Conservation (phyloP, 208 protist species). For the Trypanosoma platydactyli region DNA sequence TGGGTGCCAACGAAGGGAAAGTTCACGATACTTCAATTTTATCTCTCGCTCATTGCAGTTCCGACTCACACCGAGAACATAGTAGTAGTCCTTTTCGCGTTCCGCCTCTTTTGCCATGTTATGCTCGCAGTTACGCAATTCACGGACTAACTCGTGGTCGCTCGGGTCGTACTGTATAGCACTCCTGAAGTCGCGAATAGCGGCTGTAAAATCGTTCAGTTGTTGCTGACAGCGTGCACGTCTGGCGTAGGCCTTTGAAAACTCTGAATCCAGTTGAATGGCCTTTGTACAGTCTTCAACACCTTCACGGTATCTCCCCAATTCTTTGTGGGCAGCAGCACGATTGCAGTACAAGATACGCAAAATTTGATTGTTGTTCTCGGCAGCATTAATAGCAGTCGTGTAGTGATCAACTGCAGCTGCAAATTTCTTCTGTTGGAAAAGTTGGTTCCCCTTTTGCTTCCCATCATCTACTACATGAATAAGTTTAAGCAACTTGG, state of each 20-base stretch:
- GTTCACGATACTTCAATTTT: conserved; percentile 85
- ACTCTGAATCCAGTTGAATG: conserved; percentile 75
- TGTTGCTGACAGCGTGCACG: conserved; percentile 84
- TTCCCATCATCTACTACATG: conserved; percentile 85
- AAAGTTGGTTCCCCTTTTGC: conserved; percentile 84
- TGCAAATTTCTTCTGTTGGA: conserved; percentile 76
- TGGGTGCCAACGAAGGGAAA: conserved; percentile 89
- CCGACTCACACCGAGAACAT: conserved; percentile 73
- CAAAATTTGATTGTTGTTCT: conserved; percentile 77
- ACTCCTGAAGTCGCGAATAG: conserved; percentile 85
- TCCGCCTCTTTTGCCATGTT: conserved; percentile 74
- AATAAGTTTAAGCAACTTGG: conserved; percentile 60
- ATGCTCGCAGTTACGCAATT: conserved; percentile 71
- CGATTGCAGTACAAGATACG: conserved; percentile 92
- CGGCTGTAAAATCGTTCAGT: conserved; percentile 77
- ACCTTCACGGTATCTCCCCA: conserved; percentile 81
- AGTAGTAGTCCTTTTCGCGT: conserved; percentile 89
- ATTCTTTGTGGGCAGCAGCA: conserved; percentile 87
- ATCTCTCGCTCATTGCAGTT: conserved; percentile 76
- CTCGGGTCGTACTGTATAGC: conserved; percentile 70
- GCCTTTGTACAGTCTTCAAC: conserved; percentile 90
- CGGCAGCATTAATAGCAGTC: conserved; percentile 57
- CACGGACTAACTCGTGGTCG: conserved; percentile 67
- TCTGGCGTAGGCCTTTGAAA: conserved; percentile 90
- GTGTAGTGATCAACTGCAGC: conserved; percentile 79